A percentile compares a stretch with the other conserved stretches of the same genome.
phyloP scores from a whole-genome alignment of 306 rosid genomes.

The Lathyrus oleraceus region DNA sequence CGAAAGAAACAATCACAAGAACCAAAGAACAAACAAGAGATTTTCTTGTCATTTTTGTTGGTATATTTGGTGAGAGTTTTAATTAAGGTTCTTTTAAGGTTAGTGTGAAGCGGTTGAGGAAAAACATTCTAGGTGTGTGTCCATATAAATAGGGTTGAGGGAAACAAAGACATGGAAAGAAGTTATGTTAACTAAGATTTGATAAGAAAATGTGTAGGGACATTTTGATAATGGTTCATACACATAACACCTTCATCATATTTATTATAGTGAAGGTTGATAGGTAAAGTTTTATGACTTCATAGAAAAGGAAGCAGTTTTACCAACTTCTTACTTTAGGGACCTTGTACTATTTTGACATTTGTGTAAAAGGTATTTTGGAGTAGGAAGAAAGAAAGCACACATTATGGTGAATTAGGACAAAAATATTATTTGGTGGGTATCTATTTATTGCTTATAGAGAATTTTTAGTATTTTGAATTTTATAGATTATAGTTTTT shows the following conservation, averaged over 20 bases:
- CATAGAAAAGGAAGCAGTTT: slow-evolving; percentile 41
- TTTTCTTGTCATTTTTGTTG: slow-evolving; percentile 41
- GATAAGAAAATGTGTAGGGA: slow-evolving; percentile 37
- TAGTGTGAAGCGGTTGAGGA: slow-evolving; percentile 33
- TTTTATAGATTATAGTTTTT: no score
- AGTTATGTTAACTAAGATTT: slow-evolving; percentile 51
- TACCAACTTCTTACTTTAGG: slow-evolving; percentile 57
- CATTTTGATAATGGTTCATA: slow-evolving; percentile 49
- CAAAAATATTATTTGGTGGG: not conserved
- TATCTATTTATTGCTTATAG: slow-evolving; percentile 9
- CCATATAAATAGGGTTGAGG: slow-evolving; percentile 24
- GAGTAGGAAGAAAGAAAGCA: slow-evolving; percentile 29
- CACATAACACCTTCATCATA: slow-evolving; percentile 42
- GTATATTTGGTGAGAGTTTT: slow-evolving; percentile 32
- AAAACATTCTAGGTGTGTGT: slow-evolving; percentile 35
- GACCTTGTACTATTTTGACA: slow-evolving; percentile 45
- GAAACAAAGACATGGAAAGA: slow-evolving; percentile 49
- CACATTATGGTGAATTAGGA: not conserved
- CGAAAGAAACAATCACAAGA: slow-evolving; percentile 35
- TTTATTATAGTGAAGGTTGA: slow-evolving; percentile 10
- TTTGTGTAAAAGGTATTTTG: slow-evolving; percentile 39
- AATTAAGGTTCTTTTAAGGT: slow-evolving; percentile 13
- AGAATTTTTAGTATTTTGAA: not conserved
- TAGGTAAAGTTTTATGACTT: slow-evolving; percentile 1
- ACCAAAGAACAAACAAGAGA: slow-evolving; percentile 21